phyloP scores from a whole-genome alignment of 257 asterid genomes.

The Fraxinus excelsior region DNA sequence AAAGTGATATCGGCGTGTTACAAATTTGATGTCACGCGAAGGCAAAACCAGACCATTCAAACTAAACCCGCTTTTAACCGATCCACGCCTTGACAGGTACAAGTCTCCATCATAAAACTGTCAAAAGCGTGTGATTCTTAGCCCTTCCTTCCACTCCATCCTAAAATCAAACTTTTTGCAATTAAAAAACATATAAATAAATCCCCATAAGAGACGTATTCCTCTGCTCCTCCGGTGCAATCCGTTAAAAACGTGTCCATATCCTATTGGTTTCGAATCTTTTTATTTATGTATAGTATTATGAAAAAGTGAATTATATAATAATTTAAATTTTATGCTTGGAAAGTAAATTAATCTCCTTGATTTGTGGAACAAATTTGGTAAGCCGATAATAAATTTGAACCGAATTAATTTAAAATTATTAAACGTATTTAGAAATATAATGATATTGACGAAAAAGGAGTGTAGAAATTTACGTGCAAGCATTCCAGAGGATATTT shows the following conservation, averaged over 20 bases:
- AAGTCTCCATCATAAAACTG: slow-evolving; percentile 45
- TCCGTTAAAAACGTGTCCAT: neutral
- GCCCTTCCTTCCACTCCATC: neutral
- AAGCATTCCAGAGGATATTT: neutral
- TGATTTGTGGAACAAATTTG: too few relatives aligned
- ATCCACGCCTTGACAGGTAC: slow-evolving; percentile 37
- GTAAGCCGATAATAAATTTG: too few relatives aligned
- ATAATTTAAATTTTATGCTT: too few relatives aligned
- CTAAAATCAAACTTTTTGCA: neutral
- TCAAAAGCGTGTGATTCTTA: slow-evolving; percentile 10
- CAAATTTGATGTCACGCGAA: neutral
- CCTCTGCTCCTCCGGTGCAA: neutral
- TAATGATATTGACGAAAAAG: too few relatives aligned
- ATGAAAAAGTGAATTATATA: too few relatives aligned
- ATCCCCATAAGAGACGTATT: neutral
- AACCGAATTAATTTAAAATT: too few relatives aligned
- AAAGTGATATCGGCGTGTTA: neutral
- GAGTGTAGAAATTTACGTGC: neutral
- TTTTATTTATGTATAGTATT: too few relatives aligned
- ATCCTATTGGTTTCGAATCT: neutral
- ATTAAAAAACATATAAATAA: neutral
- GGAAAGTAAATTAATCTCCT: too few relatives aligned
- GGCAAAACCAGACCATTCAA: neutral
- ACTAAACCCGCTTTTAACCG: slow-evolving; percentile 12
- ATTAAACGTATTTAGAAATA: too few relatives aligned